Percentiles rank a stretch among this genome's conserved stretches.
Conservation (phyloP, 2,329 filamentous ascomycete genomes). For the Alternaria gaisen region DNA sequence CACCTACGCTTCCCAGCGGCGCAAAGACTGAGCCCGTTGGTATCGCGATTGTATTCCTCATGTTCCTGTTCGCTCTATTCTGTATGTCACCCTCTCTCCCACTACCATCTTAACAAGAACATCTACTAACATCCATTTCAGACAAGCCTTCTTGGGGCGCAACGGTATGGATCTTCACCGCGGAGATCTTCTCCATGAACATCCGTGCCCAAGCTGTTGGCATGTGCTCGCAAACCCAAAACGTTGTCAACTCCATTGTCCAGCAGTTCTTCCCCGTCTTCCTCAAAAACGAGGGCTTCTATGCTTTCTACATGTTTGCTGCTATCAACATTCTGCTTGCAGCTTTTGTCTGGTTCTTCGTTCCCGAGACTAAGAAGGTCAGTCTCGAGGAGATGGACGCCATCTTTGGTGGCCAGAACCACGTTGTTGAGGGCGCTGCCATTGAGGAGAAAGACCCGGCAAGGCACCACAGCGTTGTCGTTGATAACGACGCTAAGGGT, state of each 20-base stretch:
- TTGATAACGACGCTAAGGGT: constrained; percentile 33
- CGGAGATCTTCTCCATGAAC: constrained; percentile 75
- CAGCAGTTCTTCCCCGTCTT: constrained; percentile 77
- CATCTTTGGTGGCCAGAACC: constrained; percentile 65
- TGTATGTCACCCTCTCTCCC: constrained; percentile 51
- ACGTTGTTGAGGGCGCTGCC: constrained; percentile 63
- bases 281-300: constrained; percentile 66
- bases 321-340: constrained; percentile 56
- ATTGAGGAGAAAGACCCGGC: constrained; percentile 54
- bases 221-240: constrained; percentile 66
- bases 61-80: constrained; percentile 72
- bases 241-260: constrained; percentile 72
- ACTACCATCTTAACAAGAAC: background rate
- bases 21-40: constrained; percentile 68
- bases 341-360: constrained; percentile 54
- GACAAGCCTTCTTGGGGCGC: constrained; percentile 76
- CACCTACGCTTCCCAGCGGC: constrained; percentile 60
- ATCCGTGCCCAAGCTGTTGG: constrained; percentile 75
- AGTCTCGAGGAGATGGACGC: constrained; percentile 65
- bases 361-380: constrained; percentile 57
- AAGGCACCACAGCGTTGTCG: constrained; percentile 31
- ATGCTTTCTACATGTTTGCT: constrained; percentile 65
- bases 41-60: constrained; percentile 72
- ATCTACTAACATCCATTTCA: constrained; percentile 39
- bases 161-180: constrained; percentile 76